Percentiles rank a stretch among this genome's conserved stretches.
Conservation (phyloP, 2,329 filamentous ascomycete genomes). For the Xylogone sp. region DNA sequence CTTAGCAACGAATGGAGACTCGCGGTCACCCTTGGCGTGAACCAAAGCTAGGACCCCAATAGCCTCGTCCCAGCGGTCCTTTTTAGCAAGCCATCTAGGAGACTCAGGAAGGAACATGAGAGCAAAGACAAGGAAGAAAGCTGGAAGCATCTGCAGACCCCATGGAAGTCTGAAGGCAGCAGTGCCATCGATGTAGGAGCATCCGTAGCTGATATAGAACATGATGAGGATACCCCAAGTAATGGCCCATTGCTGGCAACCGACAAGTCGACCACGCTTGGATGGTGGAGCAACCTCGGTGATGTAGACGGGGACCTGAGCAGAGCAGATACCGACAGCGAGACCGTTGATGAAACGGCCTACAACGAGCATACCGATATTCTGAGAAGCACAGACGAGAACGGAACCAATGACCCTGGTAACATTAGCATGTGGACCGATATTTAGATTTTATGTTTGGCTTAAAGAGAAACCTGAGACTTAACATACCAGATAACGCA, state of each 20-base stretch:
- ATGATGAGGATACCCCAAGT: constrained; percentile 69
- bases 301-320: constrained; percentile 66
- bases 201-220: constrained; percentile 66
- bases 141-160: constrained; percentile 61
- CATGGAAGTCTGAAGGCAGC: constrained; percentile 61
- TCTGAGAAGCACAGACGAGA: constrained; percentile 52
- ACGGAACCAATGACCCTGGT: constrained; percentile 52
- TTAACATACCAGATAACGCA: constrained; percentile 32
- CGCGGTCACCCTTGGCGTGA: constrained; percentile 61
- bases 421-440: constrained; percentile 23
- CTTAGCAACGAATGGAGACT: constrained; percentile 60
- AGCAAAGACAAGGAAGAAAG: constrained; percentile 51
- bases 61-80: constrained; percentile 55
- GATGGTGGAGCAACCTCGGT: constrained; percentile 58
- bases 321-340: constrained; percentile 62
- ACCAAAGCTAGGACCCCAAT: constrained; percentile 37
- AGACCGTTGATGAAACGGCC: constrained; percentile 61
- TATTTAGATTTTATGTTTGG: not conserved
- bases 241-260: constrained; percentile 69
- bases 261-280: constrained; percentile 62
- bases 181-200: constrained; percentile 54
- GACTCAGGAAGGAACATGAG: constrained; percentile 60
- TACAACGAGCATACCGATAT: constrained; percentile 50
- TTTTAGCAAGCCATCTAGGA: constrained; percentile 58
- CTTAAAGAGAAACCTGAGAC: too few relatives aligned